These are phyloP conservation scores for Omphalea diandra DNA, from an alignment of 441 rosid genomes.

Conservation along the genomic window DNA sequence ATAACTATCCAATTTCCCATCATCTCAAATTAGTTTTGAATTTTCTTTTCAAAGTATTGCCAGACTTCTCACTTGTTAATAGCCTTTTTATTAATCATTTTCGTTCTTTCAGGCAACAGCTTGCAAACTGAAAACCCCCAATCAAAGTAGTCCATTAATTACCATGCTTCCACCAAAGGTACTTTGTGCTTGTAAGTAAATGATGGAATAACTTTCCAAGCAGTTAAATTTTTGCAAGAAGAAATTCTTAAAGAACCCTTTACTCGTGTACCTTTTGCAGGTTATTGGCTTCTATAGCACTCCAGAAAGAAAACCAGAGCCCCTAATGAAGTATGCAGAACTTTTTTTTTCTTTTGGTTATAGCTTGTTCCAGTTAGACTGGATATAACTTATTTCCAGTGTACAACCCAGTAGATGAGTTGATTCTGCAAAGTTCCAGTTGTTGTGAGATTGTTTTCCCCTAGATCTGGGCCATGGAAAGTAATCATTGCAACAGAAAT, in stretches of 20 bases:
- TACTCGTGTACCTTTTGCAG: conserved; percentile 34
- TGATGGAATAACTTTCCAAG: background rate
- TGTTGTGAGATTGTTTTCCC: background rate
- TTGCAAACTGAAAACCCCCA: conserved; percentile 27
- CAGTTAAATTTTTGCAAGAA: background rate
- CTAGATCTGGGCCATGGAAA: background rate
- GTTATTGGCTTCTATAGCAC: conserved; percentile 24
- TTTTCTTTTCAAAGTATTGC: background rate
- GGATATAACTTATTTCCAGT: background rate
- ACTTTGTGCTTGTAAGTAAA: conserved; percentile 13
- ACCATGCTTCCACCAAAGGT: conserved; percentile 47
- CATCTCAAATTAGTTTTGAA: background rate
- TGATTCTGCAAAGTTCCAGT: background rate
- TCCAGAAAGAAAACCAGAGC: conserved; percentile 34
- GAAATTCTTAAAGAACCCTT: conserved; percentile 14
- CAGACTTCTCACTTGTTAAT: conserved; percentile 5
- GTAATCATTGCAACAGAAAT: background rate
- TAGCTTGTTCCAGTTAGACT: background rate
- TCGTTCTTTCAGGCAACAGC: conserved; percentile 37
- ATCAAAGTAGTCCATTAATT: conserved; percentile 31
- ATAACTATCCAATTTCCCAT: background rate
- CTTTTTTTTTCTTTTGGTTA: background rate
- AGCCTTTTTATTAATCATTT: background rate
- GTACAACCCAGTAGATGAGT: background rate
- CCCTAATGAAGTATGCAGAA: conserved; percentile 44